A percentile compares a stretch with the other conserved stretches of the same genome.
Conservation (phyloP, 148 eudicot genomes). For the Rhododendron simsii region DNA sequence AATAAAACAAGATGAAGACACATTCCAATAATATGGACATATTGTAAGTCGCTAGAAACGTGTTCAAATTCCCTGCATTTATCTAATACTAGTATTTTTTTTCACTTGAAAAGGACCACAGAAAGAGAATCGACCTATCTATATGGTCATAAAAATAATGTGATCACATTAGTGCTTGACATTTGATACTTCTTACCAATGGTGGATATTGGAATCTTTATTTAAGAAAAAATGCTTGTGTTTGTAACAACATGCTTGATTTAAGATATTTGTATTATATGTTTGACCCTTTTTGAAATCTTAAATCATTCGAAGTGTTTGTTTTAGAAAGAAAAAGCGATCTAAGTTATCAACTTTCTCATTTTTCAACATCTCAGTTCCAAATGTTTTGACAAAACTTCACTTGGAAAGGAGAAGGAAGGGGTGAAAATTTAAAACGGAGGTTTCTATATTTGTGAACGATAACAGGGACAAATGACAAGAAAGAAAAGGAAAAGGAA, state of each 20-base stretch:
- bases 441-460: neutral
- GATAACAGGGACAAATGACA: neutral
- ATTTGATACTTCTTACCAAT: neutral
- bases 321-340: too few species aligned
- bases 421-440: neutral
- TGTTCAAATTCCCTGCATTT: too few species aligned
- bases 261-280: too few species aligned
- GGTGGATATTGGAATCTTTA: neutral
- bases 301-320: too few species aligned
- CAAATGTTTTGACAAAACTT: neutral
- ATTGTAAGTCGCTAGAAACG: too few species aligned
- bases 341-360: neutral
- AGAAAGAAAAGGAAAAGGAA: too few species aligned
- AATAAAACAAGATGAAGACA: too few species aligned
- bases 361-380: neutral
- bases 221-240: neutral
- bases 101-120: neutral
- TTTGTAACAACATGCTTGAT: too few species aligned
- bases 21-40: neutral
- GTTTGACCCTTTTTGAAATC: too few species aligned
- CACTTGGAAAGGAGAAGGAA: neutral
- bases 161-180: neutral
- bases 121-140: neutral
- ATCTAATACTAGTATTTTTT: too few species aligned
- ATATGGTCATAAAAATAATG: neutral